Conservation (phyloP, 495 filamentous ascomycete species). For the Achaetomiella virescens region DNA sequence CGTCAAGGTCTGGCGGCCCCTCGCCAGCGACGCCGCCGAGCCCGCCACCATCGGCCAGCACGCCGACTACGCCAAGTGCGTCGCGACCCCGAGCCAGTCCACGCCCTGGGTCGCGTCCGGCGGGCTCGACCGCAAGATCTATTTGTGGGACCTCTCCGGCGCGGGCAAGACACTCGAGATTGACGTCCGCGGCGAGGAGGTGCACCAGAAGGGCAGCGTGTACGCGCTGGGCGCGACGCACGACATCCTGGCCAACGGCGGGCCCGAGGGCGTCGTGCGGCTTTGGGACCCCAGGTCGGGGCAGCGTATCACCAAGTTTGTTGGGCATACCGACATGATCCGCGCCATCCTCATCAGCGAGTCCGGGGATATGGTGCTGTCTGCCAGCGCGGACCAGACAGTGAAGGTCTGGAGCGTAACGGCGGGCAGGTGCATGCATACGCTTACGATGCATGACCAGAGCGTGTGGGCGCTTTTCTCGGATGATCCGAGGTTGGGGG, state of each 20-base stretch:
- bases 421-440: conserved; percentile 92
- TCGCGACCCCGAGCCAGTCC: conserved; percentile 66
- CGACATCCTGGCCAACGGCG: conserved; percentile 78
- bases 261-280: conserved; percentile 87
- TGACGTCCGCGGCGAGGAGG: conserved; percentile 70
- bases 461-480: conserved; percentile 97
- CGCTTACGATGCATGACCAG: conserved; percentile 96
- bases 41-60: conserved; percentile 87
- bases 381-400: conserved; percentile 91
- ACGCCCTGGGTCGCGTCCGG: conserved; percentile 94
- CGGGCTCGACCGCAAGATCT: conserved; percentile 86
- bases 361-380: conserved; percentile 84
- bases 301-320: conserved; percentile 88
- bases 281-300: conserved; percentile 90
- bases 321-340: conserved; percentile 96
- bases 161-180: conserved; percentile 80
- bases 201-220: conserved; percentile 84
- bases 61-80: conserved; percentile 90
- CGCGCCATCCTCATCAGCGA: conserved; percentile 84
- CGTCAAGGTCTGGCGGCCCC: conserved; percentile 92
- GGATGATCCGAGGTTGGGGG: conserved; percentile 71
- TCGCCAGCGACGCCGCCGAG: conserved; percentile 56
- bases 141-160: conserved; percentile 87
- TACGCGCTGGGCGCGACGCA: conserved; percentile 77
- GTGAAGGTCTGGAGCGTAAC: conserved; percentile 97